Evolutionary conservation across 2,329 filamentous ascomycete species (phyloP), one percentile per base, ranked within the genome.

Genomic region (Aspergillus versicolor): DNA sequence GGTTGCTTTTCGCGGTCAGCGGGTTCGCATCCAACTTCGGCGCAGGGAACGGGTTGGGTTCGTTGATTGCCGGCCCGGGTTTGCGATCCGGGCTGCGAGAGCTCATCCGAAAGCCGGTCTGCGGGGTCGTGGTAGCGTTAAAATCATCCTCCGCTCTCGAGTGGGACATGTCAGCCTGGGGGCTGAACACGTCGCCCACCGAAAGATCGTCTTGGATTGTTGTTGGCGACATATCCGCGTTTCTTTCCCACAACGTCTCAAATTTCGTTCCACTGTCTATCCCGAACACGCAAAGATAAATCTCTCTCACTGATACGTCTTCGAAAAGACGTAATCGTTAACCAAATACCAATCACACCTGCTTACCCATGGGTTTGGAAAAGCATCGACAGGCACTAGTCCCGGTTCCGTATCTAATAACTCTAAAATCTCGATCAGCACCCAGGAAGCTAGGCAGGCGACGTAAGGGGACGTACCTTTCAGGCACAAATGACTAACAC

Each of bases 111-210:
- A 68, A 67, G 47, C 65, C 63, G 48, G 61, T 58, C 48, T 49
- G 60, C 40, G 58, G 63, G 21, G 64, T 47, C 4, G 30, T 63
- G 57, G 66, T 30, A 11, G 27, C 59, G 63, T 62, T 52, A 53
- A 64, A 51, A 37, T 58, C 49, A 21, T 37, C 56, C 6, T 72
- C 67, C 27, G 62, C 58, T 46, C 60, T 61, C 46, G 66, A 58
- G 34, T 67, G 69, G 53, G 63, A 62, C 47, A 63, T 65, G 60
- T 75, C 73, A 37, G 68, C 68, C 58, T 75, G 73, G 24, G 72
- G 69, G 48, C 63, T 71, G 57, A 75, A 75, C 19, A 75, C 73
- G 57, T 75, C 73, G n/a, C 65, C 68, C 22, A 75, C 73, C 22
- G 69, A 72, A 38, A 75, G 56, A 50, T 75, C 73, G 19, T 74